Base-by-base conservation (phyloP, 1,139 yeast genomes). In the Entelexis paramagnoliae region DNA sequence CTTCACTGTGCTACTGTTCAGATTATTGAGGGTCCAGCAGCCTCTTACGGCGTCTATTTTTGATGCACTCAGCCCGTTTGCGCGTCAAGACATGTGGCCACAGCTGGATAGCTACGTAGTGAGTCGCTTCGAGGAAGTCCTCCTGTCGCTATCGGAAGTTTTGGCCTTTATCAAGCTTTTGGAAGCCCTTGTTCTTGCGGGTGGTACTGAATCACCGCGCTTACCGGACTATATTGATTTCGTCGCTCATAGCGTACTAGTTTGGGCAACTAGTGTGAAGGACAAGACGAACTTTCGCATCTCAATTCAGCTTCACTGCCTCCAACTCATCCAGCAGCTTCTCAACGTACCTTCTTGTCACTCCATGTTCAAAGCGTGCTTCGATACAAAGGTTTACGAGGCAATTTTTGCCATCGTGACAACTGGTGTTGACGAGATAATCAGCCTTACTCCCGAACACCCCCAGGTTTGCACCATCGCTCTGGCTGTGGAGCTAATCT, bases 201-300 rank as follows among this genome's bases (percentile, higher is more conserved):
- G 20, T 13, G 48, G 33, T 8, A 26, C 24, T 2, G 29, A 20
- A 19, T 24, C 55, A 6, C 17, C 30, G 6, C 48, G 35, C 4
- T 13, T 57, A 7, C 36, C 34, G 8, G 58, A 47, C 4, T 89
- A 88, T 60, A 68, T 85, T 51, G 93, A 86, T 54, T 87, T 78
- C 60, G 64, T 87, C 26, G 65, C 84, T 39, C 67, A 74, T n/a
- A 84, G 83, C 42, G 78, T 87, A 0, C 78, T 89, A 3, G 53
- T 46, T 11, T 54, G 56, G 60, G 19, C 57, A 4, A 36, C 49
- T 11, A 32, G 17, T 20, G 34, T 29, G 24, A 38, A 22, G n/a
- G 19, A 35, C 11, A 26, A 34, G 5, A 19, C 26, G 13, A 38
- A 33, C 16, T 26, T 38, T 14, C 20, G 14, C 6, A 7, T 22